phyloP scores from a whole-genome alignment of 139 green algal genomes.

The Chlamydomonas sp. region DNA sequence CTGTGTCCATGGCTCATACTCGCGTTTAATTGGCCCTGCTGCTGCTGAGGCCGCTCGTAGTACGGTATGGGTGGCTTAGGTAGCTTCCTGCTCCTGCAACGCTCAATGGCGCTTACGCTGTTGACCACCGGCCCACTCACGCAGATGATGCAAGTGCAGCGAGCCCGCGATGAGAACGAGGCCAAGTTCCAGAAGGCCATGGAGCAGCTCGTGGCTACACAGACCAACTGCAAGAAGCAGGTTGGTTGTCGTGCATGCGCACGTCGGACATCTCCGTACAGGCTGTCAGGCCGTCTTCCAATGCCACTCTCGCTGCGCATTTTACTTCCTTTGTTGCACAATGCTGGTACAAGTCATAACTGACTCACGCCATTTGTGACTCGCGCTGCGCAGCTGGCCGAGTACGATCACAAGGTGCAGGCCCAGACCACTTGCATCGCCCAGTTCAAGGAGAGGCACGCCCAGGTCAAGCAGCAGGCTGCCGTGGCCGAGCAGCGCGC shows the following conservation, averaged over 20 bases:
- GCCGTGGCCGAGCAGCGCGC: not conserved
- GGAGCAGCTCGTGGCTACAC: conserved; percentile 28
- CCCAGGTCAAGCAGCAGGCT: not conserved
- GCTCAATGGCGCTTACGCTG: too few species aligned
- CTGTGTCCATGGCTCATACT: not conserved
- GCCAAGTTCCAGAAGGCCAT: conserved; percentile 34
- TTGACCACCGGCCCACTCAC: not conserved
- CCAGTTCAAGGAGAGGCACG: conserved; percentile 13
- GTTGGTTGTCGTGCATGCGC: not conserved
- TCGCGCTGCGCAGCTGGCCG: not conserved
- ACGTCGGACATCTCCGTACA: too few species aligned
- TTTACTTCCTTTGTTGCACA: too few species aligned
- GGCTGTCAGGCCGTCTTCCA: too few species aligned
- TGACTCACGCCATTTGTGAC: not conserved
- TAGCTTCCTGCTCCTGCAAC: too few species aligned
- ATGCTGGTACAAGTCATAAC: too few species aligned
- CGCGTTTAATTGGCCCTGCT: not conserved
- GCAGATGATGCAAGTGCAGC: conserved; percentile 8
- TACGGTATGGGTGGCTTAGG: too few species aligned
- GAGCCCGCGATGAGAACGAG: not conserved
- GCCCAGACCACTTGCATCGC: not conserved
- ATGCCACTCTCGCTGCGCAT: too few species aligned
- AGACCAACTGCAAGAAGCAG: conserved; percentile 32
- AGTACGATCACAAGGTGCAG: conserved; percentile 27
- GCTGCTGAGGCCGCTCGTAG: not conserved